Evolutionary conservation across 192 early-diverging fungal genomes (phyloP), one percentile per base, ranked within the genome.

Genomic region (Dispira parvispora): DNA sequence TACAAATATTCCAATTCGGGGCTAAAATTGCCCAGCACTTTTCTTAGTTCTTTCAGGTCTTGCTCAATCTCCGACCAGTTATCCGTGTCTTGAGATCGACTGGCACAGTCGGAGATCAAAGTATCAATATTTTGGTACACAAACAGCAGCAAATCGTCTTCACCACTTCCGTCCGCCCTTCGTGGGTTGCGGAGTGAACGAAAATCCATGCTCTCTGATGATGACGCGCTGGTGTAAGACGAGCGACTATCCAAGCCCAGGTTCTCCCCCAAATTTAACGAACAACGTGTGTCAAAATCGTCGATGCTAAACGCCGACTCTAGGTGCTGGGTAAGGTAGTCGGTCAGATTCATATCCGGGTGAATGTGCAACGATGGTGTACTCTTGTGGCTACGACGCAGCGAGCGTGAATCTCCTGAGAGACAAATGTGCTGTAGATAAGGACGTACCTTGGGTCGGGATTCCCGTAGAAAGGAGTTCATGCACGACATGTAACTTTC

Each of bases 401-500:
- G 47, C 4, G 47, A 16, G 47, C 47, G 47, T 20, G 18, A 20
- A 21, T 16, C 47, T 20, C 18, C 21, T 4, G 47, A 49, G 21
- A 43, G 32, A 21, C 57, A 76, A 11, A 76, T 43, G 11, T 43
- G 12, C 38, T 60, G 57, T 14, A 60, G 42, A 12, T 43, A 60
- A 16, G 11, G 28, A 8, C 57, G 57, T 42, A 81, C 67, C 20
- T 62, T 64, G 20, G 63, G 60, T n/a, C 77, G 67, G 47, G 75
- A 64, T 50, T 68, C 66, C 38, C 74, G 68, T 62, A 82, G 61
- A 57, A 79, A 77, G 5, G 43, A 61, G 70, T 82, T 82, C 28
- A 78, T 64, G 43, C 70, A 65, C 63, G 68, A 72, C 64, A 82
- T 63, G 61, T 74, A 78, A 26, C 53, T 61, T 56, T 82, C 80